Conservation (phyloP, 768 basidiomycete genomes). For the Lactarius sanguifluus region DNA sequence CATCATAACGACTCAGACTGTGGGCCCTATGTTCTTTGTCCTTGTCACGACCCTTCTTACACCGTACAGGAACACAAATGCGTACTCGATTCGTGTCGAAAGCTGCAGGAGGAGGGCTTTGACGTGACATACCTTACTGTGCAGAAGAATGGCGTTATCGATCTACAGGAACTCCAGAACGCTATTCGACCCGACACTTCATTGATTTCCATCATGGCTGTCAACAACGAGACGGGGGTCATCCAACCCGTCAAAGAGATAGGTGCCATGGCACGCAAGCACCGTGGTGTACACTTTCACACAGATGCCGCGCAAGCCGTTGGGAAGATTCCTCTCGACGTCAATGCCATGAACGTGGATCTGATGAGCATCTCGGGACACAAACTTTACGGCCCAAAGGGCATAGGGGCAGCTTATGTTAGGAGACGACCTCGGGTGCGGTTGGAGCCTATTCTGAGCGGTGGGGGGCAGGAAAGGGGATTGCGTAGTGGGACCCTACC, state of each 20-base stretch:
- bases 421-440: slow-evolving; percentile 89
- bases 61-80: slow-evolving; percentile 92
- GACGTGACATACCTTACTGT: slow-evolving; percentile 98
- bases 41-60: slow-evolving; percentile 6
- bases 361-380: slow-evolving; percentile 95
- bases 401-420: slow-evolving; percentile 92
- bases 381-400: slow-evolving; percentile 98
- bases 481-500: slow-evolving; percentile 93
- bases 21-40: slow-evolving; percentile 40
- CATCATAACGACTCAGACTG: slow-evolving; percentile 93
- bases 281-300: slow-evolving; percentile 92
- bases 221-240: slow-evolving; percentile 99
- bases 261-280: slow-evolving; percentile 78
- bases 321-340: slow-evolving; percentile 89
- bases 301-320: slow-evolving; percentile 97
- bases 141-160: slow-evolving; percentile 77
- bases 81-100: slow-evolving; percentile 95
- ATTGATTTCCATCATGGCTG: slow-evolving; percentile 96
- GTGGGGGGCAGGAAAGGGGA: slow-evolving; percentile 97
- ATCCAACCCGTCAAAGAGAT: slow-evolving; percentile 98
- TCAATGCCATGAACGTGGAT: slow-evolving; percentile 94
- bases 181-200: slow-evolving; percentile 92
- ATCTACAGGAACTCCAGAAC: slow-evolving; percentile 73
- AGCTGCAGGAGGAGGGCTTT: slow-evolving; percentile 94
- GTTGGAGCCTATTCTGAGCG: slow-evolving; percentile 90